phyloP scores from a whole-genome alignment of 2,329 filamentous ascomycete species.

The Cadophora sp. region DNA sequence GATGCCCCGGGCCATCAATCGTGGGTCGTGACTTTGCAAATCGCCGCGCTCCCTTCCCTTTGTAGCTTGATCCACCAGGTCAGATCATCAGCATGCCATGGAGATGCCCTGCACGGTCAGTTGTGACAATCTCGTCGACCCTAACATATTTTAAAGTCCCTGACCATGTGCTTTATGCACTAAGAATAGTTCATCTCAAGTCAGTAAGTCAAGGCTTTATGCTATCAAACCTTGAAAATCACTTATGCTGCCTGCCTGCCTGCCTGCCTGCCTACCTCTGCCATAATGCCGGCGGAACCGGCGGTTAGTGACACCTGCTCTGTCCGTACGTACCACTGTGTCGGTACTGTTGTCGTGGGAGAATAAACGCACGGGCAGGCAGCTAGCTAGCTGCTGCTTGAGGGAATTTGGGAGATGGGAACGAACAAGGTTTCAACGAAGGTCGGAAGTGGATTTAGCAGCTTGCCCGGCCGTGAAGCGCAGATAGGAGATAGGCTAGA shows the following conservation, averaged over 20 bases:
- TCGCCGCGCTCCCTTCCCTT: not conserved
- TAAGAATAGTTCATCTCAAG: not conserved
- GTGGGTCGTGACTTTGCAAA: not conserved
- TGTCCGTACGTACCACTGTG: not conserved
- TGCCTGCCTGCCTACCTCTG: too few relatives aligned
- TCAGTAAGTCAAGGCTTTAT: not conserved
- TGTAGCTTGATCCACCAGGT: not conserved
- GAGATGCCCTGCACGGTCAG: not conserved
- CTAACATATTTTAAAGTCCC: not conserved
- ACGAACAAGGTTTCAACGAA: not conserved
- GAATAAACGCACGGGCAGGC: not conserved
- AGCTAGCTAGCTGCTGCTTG: not conserved
- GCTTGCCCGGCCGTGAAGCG: not conserved
- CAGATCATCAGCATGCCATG: not conserved
- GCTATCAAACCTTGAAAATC: not conserved
- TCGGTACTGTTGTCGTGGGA: not conserved
- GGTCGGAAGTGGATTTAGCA: not conserved
- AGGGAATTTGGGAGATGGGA: not conserved
- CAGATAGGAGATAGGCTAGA: conserved; percentile 10
- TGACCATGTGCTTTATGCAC: not conserved
- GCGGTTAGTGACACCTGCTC: not conserved
- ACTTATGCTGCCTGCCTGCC: not conserved
- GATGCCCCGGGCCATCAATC: not conserved
- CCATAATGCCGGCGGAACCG: not conserved
- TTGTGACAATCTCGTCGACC: not conserved